Conservation (phyloP, 2,329 filamentous ascomycete genomes). For the Hymenoscyphus linearis region DNA sequence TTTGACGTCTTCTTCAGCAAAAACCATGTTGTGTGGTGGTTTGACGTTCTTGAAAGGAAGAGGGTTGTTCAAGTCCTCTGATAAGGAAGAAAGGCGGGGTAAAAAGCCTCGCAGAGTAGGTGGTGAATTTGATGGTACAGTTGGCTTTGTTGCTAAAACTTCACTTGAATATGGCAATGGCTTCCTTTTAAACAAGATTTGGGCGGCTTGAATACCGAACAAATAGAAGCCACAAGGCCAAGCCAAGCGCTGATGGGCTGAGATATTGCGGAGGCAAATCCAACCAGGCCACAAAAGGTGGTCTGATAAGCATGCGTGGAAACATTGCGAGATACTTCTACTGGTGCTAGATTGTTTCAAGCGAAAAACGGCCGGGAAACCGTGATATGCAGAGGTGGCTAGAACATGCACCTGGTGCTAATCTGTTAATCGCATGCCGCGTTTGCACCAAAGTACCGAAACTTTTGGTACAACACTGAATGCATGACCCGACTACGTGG, state of each 20-base stretch:
- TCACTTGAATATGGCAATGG: background rate
- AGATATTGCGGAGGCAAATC: background rate
- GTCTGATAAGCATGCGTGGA: slow-evolving; percentile 6
- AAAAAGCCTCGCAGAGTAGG: background rate
- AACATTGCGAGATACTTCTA: background rate
- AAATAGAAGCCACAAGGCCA: background rate
- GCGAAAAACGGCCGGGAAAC: slow-evolving; percentile 1
- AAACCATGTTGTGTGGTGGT: slow-evolving; percentile 16
- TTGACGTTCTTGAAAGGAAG: background rate
- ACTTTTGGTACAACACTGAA: background rate
- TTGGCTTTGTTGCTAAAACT: background rate
- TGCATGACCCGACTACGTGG: background rate
- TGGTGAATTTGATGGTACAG: background rate
- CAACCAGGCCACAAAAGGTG: slow-evolving; percentile 2
- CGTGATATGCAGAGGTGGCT: background rate
- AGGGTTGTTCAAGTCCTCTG: background rate
- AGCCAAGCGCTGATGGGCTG: slow-evolving; percentile 1
- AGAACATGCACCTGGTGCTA: background rate
- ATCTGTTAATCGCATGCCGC: background rate
- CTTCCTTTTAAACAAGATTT: slow-evolving; percentile 4
- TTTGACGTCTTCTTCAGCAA: slow-evolving; percentile 30
- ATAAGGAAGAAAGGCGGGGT: background rate
- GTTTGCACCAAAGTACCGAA: background rate
- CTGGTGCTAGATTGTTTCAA: slow-evolving; percentile 7
- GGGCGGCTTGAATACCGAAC: too few relatives aligned